Base-by-base conservation (phyloP, 257 asterid species). In the Solanum chaucha region DNA sequence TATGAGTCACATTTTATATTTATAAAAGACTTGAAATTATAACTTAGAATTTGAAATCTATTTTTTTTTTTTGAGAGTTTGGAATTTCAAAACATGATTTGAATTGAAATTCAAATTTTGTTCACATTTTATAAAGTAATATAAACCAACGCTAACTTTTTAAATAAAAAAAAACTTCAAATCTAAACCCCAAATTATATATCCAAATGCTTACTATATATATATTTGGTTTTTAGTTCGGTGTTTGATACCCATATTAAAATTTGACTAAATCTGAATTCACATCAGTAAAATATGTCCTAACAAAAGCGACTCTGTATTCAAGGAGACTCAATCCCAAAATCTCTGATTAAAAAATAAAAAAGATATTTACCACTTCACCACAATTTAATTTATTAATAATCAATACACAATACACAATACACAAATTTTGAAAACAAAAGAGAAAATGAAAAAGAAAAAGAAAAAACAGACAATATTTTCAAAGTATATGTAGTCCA, bases 231-330 rank as follows among this genome's bases (percentile, higher is more conserved):
- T 15, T 15, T 51, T 1, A 51, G 3, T 51, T 17, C 3, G 1
- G 22, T 17, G 1, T 17, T 2, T 51, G 9, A 17, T 51, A 51
- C 0, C 4, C 0, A 17, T 17, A 17, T 17, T 51, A 17, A 17
- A 51, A 0, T 17, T 0, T 51, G 0, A 17, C 0, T 51, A 17
- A 17, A 51, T 51, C 0, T 51, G 1, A 51, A 51, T 51, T 51
- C 8, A 0, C 8, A 17, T 51, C 9, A 0, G 3, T 17, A 17
- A 17, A 51, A 2, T 5, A 17, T 5, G 0, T 2, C 61, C 10
- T 51, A 51, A 51, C n/a, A 51, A 51, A 51, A 0, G 0, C n/a
- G 4, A 17, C 1, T 51, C 0, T 17, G 1, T 51, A 51, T 51
- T 14, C 1, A 15, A 14, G 4, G 9, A 51, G 59, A 51, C 19